These are phyloP conservation scores for Wallemia mellicola DNA, from an alignment of 1,284 basidiomycete species.

Conservation along the genomic window DNA sequence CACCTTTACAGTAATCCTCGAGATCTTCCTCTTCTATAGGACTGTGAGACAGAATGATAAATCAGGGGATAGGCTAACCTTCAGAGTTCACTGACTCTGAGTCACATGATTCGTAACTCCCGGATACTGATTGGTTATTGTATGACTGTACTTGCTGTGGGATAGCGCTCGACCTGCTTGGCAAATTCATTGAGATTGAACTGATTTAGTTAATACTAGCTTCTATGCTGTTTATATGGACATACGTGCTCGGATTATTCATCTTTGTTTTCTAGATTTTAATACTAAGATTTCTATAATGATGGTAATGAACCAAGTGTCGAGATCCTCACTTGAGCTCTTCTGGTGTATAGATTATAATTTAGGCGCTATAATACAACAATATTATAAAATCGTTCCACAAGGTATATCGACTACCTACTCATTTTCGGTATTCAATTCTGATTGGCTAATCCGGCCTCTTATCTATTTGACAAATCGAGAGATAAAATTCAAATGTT, in stretches of 20 bases:
- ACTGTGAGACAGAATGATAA: not conserved
- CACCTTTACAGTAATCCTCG: conserved; percentile 23
- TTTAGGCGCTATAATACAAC: not conserved
- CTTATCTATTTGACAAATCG: too few relatives aligned
- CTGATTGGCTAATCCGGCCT: too few relatives aligned
- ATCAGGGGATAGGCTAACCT: not conserved
- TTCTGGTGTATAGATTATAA: not conserved
- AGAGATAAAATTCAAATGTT: too few relatives aligned
- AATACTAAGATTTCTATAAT: too few relatives aligned
- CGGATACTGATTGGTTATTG: not conserved
- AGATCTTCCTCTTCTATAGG: conserved; percentile 16
- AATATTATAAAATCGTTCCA: too few relatives aligned
- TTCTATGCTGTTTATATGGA: too few relatives aligned
- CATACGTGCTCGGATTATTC: too few relatives aligned
- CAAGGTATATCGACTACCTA: too few relatives aligned
- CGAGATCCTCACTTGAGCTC: not conserved
- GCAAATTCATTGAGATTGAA: not conserved
- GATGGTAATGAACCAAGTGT: not conserved
- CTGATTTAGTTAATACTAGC: not conserved
- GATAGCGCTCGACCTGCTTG: not conserved
- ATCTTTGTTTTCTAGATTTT: too few relatives aligned
- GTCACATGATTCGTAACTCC: not conserved
- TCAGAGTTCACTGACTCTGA: not conserved
- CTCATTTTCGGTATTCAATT: too few relatives aligned
- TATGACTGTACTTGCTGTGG: not conserved